Conservation (phyloP, 805 yeast species). For the Aciculoconidium aculeatum region DNA sequence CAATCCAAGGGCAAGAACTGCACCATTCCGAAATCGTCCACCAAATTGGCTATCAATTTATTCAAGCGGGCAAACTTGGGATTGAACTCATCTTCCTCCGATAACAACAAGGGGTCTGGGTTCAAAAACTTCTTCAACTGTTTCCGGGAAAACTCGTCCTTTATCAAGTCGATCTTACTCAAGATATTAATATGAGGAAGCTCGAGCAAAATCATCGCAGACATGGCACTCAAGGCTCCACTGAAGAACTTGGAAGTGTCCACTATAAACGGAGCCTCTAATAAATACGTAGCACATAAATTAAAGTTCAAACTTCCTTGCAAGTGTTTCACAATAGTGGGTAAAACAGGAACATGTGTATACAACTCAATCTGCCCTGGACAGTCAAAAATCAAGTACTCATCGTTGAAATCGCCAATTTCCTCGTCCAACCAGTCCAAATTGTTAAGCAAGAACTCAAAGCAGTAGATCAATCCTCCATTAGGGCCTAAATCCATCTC, state of each 20-base stretch:
- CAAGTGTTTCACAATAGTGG: constrained; percentile 81
- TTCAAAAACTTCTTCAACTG: constrained; percentile 79
- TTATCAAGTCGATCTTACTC: constrained; percentile 81
- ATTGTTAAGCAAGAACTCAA: constrained; percentile 83
- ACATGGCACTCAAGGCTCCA: constrained; percentile 95
- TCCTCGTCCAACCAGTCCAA: constrained; percentile 97
- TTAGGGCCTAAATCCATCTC: constrained; percentile 92
- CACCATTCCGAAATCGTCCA: constrained; percentile 98
- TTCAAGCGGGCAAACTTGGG: constrained; percentile 67
- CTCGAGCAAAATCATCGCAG: constrained; percentile 93
- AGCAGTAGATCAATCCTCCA: constrained; percentile 90
- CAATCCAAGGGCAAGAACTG: constrained; percentile 88
- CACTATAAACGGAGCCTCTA: constrained; percentile 91
- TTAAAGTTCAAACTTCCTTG: constrained; percentile 75
- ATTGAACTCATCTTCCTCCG: constrained; percentile 31
- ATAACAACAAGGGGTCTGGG: constrained; percentile 82
- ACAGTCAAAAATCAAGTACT: constrained; percentile 89
- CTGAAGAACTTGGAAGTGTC: constrained; percentile 90
- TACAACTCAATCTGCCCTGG: constrained; percentile 96
- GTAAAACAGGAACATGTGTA: constrained; percentile 90
- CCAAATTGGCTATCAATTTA: constrained; percentile 77
- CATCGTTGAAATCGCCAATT: constrained; percentile 93
- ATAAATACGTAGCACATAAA: constrained; percentile 84
- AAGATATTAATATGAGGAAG: constrained; percentile 90
- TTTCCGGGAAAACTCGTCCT: constrained; percentile 68